Base-by-base conservation (phyloP, 129 eudicot genomes). In the Flaveria sonorensis region DNA sequence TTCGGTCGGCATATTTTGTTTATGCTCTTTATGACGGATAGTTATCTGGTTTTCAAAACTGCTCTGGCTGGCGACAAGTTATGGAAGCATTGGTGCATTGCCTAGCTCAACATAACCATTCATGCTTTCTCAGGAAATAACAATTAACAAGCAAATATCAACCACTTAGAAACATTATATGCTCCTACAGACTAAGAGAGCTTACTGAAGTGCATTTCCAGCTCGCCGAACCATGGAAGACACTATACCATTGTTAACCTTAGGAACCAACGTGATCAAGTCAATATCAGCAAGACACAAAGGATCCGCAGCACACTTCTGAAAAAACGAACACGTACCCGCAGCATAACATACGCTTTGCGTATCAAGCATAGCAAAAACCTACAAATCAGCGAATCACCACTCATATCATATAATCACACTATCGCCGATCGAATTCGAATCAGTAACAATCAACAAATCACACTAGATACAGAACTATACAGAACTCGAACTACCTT, bases 141-240 rank as follows among this genome's bases (percentile, higher is more conserved):
- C 40, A 6, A 20, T 21, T 43, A 43, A 23, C 68, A 60, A 72
- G 56, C 57, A 14, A 59, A 46, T 16, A 23, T 3, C 4, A 16
- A 43, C 55, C 16, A 20, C 13, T 45, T 45, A 42, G 11, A 24
- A 74, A 74, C 59, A 74, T 7, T 1, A 73, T 57, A 73, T 21
- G 10, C 69, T 56, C 77, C 21, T 24, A 24, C 67, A 11, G n/a
- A 61, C 67, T 15, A 24, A 19, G 10, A 52, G 45, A 36, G 51
- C 90, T 66, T 84, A 91, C 97, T 68, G 81, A 76, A 91, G 85
- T 1, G 71, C 82, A 81, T 84, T 91, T 63, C 92, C 95, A 81
- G 97, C 95, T 82, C 92, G 86, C 28, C 83, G 87, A 80, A 91
- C 85, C 95, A 89, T 81, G 4, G 90, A 83, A 47, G 95, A 79